These are phyloP conservation scores for Lophium mytilinum DNA, from an alignment of 495 filamentous ascomycete genomes.

Conservation along the genomic window DNA sequence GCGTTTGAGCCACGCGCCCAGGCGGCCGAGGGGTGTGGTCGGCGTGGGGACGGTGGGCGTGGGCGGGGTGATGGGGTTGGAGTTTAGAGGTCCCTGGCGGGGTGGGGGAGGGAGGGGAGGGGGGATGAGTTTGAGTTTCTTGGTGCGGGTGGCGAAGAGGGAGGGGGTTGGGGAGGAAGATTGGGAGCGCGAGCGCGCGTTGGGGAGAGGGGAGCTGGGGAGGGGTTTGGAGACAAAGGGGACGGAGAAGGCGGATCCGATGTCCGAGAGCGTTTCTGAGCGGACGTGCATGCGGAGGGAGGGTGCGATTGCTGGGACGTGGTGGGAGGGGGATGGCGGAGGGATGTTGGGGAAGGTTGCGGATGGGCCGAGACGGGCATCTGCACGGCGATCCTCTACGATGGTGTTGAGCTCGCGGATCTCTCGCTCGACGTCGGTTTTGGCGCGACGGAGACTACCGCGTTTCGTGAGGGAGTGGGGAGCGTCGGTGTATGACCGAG, in stretches of 20 bases:
- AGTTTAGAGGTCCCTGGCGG: slow-evolving; percentile 9
- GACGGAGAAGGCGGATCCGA: slow-evolving; percentile 27
- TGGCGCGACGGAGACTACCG: slow-evolving; percentile 15
- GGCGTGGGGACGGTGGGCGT: slow-evolving; percentile 17
- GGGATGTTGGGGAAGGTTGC: slow-evolving; percentile 14
- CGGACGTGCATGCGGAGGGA: slow-evolving; percentile 22
- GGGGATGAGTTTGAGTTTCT: slow-evolving; percentile 9
- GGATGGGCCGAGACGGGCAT: slow-evolving; percentile 15
- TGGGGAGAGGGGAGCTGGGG: slow-evolving; percentile 4
- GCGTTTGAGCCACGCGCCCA: slow-evolving; percentile 22
- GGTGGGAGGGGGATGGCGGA: slow-evolving; percentile 19
- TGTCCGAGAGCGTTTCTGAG: slow-evolving; percentile 29
- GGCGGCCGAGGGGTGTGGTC: slow-evolving; percentile 16
- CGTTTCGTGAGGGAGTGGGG: slow-evolving; percentile 1
- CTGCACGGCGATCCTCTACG: slow-evolving; percentile 28
- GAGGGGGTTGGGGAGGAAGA: not conserved
- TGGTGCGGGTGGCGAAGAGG: not conserved
- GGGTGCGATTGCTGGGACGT: slow-evolving; percentile 30
- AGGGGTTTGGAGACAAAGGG: slow-evolving; percentile 20
- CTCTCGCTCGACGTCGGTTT: slow-evolving; percentile 26
- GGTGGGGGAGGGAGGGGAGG: slow-evolving; percentile 1
- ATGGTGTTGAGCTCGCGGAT: slow-evolving; percentile 33
- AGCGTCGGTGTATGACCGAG: slow-evolving; percentile 11
- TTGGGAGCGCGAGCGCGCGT: not conserved
- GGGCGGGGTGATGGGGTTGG: slow-evolving; percentile 23